phyloP scores from a whole-genome alignment of 2,329 filamentous ascomycete species.

The Trichoderma sp. region DNA sequence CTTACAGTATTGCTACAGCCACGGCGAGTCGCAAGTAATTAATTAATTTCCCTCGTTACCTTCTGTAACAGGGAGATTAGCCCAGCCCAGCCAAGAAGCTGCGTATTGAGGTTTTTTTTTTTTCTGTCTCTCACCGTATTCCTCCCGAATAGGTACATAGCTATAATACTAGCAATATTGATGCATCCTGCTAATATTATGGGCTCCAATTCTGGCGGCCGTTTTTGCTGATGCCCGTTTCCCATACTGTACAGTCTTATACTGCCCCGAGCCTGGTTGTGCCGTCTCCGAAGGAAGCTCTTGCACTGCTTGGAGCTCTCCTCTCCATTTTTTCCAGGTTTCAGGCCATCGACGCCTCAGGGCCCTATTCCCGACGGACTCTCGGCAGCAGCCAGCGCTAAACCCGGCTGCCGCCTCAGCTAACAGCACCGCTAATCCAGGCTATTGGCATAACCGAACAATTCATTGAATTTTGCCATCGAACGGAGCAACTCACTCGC shows the following conservation, averaged over 20 bases:
- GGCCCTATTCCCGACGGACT: not conserved
- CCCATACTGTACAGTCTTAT: not conserved
- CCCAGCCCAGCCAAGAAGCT: not conserved
- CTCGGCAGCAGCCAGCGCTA: not conserved
- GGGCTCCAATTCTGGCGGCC: not conserved
- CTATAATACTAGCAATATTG: too few species aligned
- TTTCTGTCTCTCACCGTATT: not conserved
- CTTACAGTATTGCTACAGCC: not conserved
- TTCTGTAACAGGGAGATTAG: conserved; percentile 15
- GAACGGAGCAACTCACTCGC: not conserved
- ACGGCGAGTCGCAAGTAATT: not conserved
- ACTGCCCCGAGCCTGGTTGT: not conserved
- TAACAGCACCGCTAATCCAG: not conserved
- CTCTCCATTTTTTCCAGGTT: not conserved
- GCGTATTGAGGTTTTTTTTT: not conserved
- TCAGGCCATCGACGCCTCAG: not conserved
- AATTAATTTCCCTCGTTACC: not conserved
- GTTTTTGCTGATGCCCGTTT: not conserved
- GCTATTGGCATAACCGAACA: not conserved
- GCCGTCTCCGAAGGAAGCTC: too few species aligned
- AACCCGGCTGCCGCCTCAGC: conserved; percentile 1
- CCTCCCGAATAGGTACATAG: too few species aligned
- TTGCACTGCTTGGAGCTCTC: not conserved
- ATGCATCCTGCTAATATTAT: not conserved
- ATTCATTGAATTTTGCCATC: not conserved